These are phyloP conservation scores for Elaeagnus macrophylla DNA, from an alignment of 306 rosid species.

Conservation along the genomic window DNA sequence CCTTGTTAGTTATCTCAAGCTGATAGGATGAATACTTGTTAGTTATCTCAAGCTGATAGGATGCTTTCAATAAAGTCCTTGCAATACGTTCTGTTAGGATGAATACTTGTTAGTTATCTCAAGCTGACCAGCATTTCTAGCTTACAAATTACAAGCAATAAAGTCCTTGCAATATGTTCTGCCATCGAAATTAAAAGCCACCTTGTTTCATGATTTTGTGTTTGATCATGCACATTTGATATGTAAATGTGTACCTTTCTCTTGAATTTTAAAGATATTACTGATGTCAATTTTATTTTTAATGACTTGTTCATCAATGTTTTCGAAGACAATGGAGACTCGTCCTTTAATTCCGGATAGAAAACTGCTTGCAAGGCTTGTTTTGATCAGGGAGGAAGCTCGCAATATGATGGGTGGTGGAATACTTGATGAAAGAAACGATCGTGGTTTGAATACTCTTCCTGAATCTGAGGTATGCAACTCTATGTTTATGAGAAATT, in stretches of 20 bases:
- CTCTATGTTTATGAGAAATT: conserved; percentile 14
- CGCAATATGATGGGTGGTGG: conserved; percentile 99
- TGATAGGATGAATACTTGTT: too few relatives aligned
- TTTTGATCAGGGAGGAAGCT: conserved; percentile 95
- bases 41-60: too few relatives aligned
- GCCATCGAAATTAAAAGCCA: background rate
- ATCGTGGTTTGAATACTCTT: conserved; percentile 80
- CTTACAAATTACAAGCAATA: conserved; percentile 1
- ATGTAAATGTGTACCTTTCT: background rate
- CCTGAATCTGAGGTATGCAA: conserved; percentile 79
- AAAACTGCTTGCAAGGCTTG: conserved; percentile 90
- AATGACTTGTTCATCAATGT: conserved; percentile 9
- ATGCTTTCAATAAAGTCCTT: too few relatives aligned
- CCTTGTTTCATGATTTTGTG: background rate
- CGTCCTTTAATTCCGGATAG: conserved; percentile 83
- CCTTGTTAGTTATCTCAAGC: too few relatives aligned
- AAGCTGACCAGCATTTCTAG: background rate
- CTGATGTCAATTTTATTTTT: background rate
- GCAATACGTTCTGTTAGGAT: background rate
- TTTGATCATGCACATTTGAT: background rate
- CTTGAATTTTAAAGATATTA: background rate
- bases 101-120: background rate
- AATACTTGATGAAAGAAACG: conserved; percentile 77
- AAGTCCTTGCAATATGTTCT: background rate
- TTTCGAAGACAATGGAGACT: conserved; percentile 81